These are phyloP conservation scores for Coprinellus aureogranulatus DNA, from an alignment of 768 basidiomycete species.

Conservation along the genomic window DNA sequence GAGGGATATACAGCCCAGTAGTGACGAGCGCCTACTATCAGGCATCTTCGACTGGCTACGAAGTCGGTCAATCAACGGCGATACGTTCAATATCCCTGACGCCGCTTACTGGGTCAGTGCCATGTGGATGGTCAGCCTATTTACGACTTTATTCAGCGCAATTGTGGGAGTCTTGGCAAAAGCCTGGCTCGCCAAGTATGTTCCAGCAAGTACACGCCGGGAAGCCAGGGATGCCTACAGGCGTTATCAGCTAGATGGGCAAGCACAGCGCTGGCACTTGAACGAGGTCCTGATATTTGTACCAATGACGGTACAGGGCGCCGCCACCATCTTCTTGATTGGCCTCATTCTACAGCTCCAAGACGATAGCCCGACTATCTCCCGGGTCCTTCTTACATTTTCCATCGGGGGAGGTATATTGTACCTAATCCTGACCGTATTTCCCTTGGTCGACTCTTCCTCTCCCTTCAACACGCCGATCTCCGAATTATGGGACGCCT, in stretches of 20 bases:
- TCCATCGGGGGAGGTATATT: not conserved
- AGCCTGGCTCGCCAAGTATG: conserved; percentile 19
- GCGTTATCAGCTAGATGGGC: conserved; percentile 16
- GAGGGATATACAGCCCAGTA: conserved; percentile 14
- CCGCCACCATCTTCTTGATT: conserved; percentile 17
- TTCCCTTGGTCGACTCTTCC: not conserved
- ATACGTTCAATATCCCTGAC: conserved; percentile 10
- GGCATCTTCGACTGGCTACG: conserved; percentile 6
- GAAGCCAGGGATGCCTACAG: conserved; percentile 17
- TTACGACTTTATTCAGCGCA: conserved; percentile 23
- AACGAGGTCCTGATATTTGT: conserved; percentile 14
- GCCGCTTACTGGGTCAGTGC: conserved; percentile 19
- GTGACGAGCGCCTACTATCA: conserved; percentile 14
- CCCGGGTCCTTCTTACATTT: not conserved
- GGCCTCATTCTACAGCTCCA: conserved; percentile 13
- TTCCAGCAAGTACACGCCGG: conserved; percentile 12
- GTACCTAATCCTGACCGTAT: not conserved
- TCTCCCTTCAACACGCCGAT: conserved; percentile 6
- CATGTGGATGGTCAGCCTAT: conserved; percentile 25
- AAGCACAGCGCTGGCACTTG: conserved; percentile 15
- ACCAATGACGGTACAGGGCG: conserved; percentile 16
- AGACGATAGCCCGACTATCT: not conserved
- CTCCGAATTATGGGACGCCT: too few relatives aligned
- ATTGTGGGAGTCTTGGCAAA: conserved; percentile 25
- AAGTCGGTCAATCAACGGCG: not conserved